These are phyloP conservation scores for Hansenula sp. DNA, from an alignment of 1,139 yeast species.

Conservation along the genomic window DNA sequence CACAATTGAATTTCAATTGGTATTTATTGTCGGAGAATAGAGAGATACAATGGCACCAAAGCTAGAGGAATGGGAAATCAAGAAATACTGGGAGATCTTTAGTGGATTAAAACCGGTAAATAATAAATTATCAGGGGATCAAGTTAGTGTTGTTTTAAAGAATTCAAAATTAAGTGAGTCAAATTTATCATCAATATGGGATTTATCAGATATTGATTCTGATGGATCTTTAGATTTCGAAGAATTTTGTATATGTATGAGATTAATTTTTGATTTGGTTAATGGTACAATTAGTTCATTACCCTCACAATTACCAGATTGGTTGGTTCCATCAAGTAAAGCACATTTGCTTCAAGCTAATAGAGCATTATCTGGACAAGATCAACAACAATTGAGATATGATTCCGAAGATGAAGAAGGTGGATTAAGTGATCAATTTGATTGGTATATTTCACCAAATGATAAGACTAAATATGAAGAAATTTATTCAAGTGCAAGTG, in stretches of 20 bases:
- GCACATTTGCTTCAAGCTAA: slow-evolving; percentile 81
- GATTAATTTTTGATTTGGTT: slow-evolving; percentile 85
- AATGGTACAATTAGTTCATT: slow-evolving; percentile 63
- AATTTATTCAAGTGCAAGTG: slow-evolving; percentile 71
- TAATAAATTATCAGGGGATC: slow-evolving; percentile 78
- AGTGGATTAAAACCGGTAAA: slow-evolving; percentile 78
- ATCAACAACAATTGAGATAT: slow-evolving; percentile 11
- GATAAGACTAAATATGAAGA: slow-evolving; percentile 78
- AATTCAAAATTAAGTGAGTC: slow-evolving; percentile 79
- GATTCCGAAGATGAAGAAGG: slow-evolving; percentile 25
- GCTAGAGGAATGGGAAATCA: slow-evolving; percentile 90
- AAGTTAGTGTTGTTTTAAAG: slow-evolving; percentile 81
- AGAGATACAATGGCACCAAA: slow-evolving; percentile 39
- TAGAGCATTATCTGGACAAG: slow-evolving; percentile 45
- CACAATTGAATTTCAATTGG: too few species aligned
- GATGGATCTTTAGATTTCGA: slow-evolving; percentile 94
- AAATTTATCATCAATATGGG: slow-evolving; percentile 83
- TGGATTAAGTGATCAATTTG: slow-evolving; percentile 35
- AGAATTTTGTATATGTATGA: slow-evolving; percentile 96
- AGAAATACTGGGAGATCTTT: slow-evolving; percentile 96
- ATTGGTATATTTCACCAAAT: slow-evolving; percentile 93
- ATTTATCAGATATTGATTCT: slow-evolving; percentile 84
- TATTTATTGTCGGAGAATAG: too few species aligned
- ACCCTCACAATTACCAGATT: slow-evolving; percentile 74
- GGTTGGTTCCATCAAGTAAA: slow-evolving; percentile 91